Evolutionary conservation across 2,329 filamentous ascomycete species (phyloP).

Genomic region (Sporothrix phasma): DNA sequence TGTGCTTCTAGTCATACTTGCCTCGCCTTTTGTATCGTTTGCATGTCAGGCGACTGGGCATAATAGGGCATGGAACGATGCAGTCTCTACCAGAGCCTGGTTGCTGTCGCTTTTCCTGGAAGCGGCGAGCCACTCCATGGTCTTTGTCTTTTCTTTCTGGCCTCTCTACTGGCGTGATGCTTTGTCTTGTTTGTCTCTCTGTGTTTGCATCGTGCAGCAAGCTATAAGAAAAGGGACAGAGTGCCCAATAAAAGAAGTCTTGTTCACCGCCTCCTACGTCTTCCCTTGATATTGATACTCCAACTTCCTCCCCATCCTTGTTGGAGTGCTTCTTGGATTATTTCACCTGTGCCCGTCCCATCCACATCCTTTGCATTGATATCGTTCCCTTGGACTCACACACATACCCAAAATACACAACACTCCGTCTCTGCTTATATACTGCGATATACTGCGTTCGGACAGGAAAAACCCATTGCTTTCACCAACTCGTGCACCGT

Average conservation of each 20-base stretch:
- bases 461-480: no score
- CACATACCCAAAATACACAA: background rate
- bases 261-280: background rate
- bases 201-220: background rate
- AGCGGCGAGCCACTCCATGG: background rate
- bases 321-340: background rate
- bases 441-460: background rate
- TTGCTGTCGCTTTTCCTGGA: no score
- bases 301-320: no score
- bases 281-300: background rate
- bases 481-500: no score
- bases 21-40: background rate
- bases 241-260: background rate
- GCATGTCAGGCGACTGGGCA: background rate
- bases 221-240: background rate
- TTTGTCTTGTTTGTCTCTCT: background rate
- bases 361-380: background rate
- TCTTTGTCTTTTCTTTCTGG: background rate
- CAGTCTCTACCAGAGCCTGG: background rate
- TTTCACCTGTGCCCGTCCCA: no score
- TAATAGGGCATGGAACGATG: no score
- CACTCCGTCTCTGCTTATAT: background rate
- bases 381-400: no score
- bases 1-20: background rate
- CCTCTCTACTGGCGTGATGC: background rate